Percentiles rank a stretch among this genome's conserved stretches.
These are phyloP conservation scores for Jimgerdemannia flammicorona DNA, from an alignment of 192 early-diverging fungal genomes.

Conservation along the genomic window DNA sequence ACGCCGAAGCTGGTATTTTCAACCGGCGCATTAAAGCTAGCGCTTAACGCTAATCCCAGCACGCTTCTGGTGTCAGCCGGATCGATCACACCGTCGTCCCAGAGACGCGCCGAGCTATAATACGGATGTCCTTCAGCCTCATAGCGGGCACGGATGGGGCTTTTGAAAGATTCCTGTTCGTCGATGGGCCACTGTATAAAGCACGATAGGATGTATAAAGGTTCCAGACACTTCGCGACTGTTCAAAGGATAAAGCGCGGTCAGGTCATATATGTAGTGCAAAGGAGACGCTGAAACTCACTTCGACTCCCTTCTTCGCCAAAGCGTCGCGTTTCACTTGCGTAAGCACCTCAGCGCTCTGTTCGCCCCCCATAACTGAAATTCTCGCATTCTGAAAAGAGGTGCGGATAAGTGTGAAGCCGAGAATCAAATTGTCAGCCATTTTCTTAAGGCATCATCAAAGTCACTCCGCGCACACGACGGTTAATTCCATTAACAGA, in stretches of 20 bases:
- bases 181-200: slow-evolving; percentile 57
- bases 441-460: slow-evolving; percentile 5
- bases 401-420: too few species aligned
- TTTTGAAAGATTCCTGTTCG: slow-evolving; percentile 80
- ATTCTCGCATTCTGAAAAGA: slow-evolving; percentile 67
- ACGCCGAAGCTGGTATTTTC: slow-evolving; percentile 84
- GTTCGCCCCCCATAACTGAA: slow-evolving; percentile 97
- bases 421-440: not conserved
- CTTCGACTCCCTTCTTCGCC: slow-evolving; percentile 63
- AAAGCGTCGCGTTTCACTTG: slow-evolving; percentile 82
- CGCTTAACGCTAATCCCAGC: slow-evolving; percentile 80
- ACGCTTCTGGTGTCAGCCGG: slow-evolving; percentile 85
- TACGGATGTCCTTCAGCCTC: slow-evolving; percentile 96
- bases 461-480: not conserved
- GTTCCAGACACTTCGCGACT: not conserved
- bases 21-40: slow-evolving; percentile 69
- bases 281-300: slow-evolving; percentile 23
- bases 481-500: not conserved
- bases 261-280: too few species aligned
- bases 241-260: not conserved
- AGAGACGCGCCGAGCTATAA: slow-evolving; percentile 82
- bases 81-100: slow-evolving; percentile 95
- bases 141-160: slow-evolving; percentile 76
- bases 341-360: slow-evolving; percentile 88
- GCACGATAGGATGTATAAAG: slow-evolving; percentile 4